Base-by-base conservation (phyloP, 2,329 filamentous ascomycete genomes). In the Aspergillus awamori region DNA sequence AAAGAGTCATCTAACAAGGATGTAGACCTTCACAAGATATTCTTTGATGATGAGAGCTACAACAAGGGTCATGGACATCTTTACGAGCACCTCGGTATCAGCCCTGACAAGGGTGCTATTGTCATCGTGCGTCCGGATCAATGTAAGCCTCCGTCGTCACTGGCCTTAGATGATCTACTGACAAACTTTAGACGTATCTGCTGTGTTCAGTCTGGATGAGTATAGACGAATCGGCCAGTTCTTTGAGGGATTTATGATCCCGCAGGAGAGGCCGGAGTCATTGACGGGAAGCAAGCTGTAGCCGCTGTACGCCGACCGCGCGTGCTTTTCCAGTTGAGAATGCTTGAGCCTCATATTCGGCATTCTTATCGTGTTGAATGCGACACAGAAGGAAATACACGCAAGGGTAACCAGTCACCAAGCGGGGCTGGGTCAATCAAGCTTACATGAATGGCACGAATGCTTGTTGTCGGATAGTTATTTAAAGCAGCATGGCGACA, bases 81-180 rank as follows among this genome's bases (percentile, higher is more conserved):
- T 1, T 89, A 88, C 64, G 77, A 85, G 53, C 76, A 76, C 8
- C 86, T 86, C 45, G 84, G 84, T 0, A 75, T 89, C 11, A 77
- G 83, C 58, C 71, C 78, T 0, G 64, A 72, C 5, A 60, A 71
- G 33, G 83, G 84, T 0, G 81, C 80, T 0, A 63, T 87, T 4
- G 78, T 85, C 0, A 75, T 88, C 61, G 80, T 88, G 8, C 78
- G 87, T 13, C 87, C 86, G 1, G 86, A 88, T 76, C 86, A 88
- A 75, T 86, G 84, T 85, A 73, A 76, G 82, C 74, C 15, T 20
- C 8, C 20, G 2, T 3, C 11, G 2, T 5, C 13, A n/a, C 13
- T 11, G 11, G 33, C 11, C 38, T 48, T 53, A 24, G 6, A 26
- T 8, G 45, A 26, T 26, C 20, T 36, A 53, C 52, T 67, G 26